These are phyloP conservation scores for Mycosarcoma maydis DNA, from an alignment of 1,284 basidiomycete genomes.

Conservation along the genomic window DNA sequence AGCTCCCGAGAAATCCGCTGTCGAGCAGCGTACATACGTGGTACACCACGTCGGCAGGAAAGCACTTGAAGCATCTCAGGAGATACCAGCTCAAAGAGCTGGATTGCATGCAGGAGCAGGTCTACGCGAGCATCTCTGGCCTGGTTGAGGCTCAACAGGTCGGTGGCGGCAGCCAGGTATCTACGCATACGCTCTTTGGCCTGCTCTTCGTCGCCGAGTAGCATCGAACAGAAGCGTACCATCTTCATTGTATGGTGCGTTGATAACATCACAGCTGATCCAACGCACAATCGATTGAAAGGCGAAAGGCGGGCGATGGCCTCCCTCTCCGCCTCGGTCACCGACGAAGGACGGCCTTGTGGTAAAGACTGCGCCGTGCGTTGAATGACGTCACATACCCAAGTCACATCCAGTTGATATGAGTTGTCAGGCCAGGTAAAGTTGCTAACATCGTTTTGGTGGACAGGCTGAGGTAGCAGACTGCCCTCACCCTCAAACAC, in stretches of 20 bases:
- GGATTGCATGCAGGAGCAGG: constrained; percentile 17
- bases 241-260: constrained; percentile 24
- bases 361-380: constrained; percentile 1
- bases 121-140: constrained; percentile 13
- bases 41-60: constrained; percentile 15
- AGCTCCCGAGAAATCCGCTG: constrained; percentile 2
- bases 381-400: constrained; percentile 9
- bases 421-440: constrained; percentile 12
- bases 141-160: constrained; percentile 13
- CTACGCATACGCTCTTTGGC: constrained; percentile 6
- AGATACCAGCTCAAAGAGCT: constrained; percentile 17
- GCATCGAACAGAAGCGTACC: constrained; percentile 19
- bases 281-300: constrained; percentile 20
- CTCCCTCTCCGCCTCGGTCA: constrained; percentile 6
- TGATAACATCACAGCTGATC: constrained; percentile 13
- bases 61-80: constrained; percentile 23
- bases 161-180: constrained; percentile 10
- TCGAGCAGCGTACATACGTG: constrained; percentile 19
- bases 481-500: not conserved
- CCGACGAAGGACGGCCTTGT: too few species aligned
- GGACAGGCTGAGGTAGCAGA: not conserved
- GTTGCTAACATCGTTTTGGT: not conserved
- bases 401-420: constrained; percentile 3
- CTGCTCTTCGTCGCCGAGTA: constrained; percentile 15
- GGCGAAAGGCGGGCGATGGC: constrained; percentile 4